Evolutionary conservation across 805 yeast genomes (phyloP).

Genomic region (Middelhovenomyces tepae): DNA sequence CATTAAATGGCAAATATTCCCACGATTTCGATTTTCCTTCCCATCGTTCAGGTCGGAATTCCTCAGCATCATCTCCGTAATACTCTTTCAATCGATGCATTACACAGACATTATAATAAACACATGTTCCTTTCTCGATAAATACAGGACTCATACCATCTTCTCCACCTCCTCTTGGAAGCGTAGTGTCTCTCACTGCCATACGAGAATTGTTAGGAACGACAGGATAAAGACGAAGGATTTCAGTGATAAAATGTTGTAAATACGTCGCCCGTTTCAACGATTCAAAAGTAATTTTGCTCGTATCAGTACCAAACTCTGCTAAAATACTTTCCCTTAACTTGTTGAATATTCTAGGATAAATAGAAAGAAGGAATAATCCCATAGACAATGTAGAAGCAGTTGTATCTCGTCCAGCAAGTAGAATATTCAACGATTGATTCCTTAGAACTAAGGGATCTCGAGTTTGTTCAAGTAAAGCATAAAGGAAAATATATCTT

Average conservation of each 20-base stretch:
- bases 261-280: constrained; percentile 37
- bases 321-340: constrained; percentile 25
- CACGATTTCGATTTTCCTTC: constrained; percentile 30
- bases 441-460: constrained; percentile 35
- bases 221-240: constrained; percentile 38
- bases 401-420: constrained; percentile 43
- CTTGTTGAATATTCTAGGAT: constrained; percentile 31
- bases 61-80: constrained; percentile 36
- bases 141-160: constrained; percentile 29
- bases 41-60: constrained; percentile 37
- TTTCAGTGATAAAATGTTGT: constrained; percentile 36
- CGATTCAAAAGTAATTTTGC: constrained; percentile 30
- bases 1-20: constrained; percentile 40
- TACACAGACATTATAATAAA: constrained; percentile 30
- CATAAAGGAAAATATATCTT: constrained; percentile 37
- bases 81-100: constrained; percentile 32
- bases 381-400: constrained; percentile 34
- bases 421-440: constrained; percentile 36
- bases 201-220: constrained; percentile 39
- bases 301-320: constrained; percentile 19
- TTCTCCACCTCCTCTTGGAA: constrained; percentile 41
- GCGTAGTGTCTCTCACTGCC: constrained; percentile 34
- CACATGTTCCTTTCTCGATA: constrained; percentile 31
- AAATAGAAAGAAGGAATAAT: constrained; percentile 32
- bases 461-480: constrained; percentile 36